These are phyloP conservation scores for Striga asiatica DNA, from an alignment of 257 asterid species.

Conservation along the genomic window DNA sequence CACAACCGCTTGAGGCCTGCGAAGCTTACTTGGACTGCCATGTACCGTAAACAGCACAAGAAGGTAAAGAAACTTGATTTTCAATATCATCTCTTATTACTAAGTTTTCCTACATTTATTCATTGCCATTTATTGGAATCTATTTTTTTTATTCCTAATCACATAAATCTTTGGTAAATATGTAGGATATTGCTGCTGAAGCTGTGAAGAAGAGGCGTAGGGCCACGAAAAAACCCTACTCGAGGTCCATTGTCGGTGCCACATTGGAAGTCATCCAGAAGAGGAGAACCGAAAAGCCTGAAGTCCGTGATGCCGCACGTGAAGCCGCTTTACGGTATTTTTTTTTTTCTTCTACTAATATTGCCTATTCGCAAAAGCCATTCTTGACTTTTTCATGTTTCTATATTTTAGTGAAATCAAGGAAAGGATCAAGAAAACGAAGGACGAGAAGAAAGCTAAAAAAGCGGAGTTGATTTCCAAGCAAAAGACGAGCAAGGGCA, in stretches of 20 bases:
- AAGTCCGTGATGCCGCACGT: conserved; percentile 89
- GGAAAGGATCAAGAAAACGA: no score
- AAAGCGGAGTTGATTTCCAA: conserved; percentile 59
- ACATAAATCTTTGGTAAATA: neutral
- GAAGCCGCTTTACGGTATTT: conserved; percentile 89
- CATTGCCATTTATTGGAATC: neutral
- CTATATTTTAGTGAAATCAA: conserved; percentile 48
- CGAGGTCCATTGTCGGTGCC: conserved; percentile 91
- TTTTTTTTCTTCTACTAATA: no score
- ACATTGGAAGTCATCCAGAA: conserved; percentile 84
- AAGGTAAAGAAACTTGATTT: conserved; percentile 25
- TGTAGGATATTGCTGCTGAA: conserved; percentile 70
- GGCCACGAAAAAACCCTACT: conserved; percentile 70
- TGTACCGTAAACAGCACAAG: conserved; percentile 81
- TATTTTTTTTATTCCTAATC: neutral
- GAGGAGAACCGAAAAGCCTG: conserved; percentile 71
- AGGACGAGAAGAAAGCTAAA: no score
- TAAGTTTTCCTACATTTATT: neutral
- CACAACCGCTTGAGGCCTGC: conserved; percentile 86
- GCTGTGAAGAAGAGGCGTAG: conserved; percentile 86
- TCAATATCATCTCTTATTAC: neutral
- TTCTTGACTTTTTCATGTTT: neutral
- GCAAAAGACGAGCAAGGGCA: conserved; percentile 48
- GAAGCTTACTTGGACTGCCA: conserved; percentile 81
- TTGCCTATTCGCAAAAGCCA: neutral